Conservation (phyloP, 1,284 basidiomycete species). For the Cystobasidium sp. region DNA sequence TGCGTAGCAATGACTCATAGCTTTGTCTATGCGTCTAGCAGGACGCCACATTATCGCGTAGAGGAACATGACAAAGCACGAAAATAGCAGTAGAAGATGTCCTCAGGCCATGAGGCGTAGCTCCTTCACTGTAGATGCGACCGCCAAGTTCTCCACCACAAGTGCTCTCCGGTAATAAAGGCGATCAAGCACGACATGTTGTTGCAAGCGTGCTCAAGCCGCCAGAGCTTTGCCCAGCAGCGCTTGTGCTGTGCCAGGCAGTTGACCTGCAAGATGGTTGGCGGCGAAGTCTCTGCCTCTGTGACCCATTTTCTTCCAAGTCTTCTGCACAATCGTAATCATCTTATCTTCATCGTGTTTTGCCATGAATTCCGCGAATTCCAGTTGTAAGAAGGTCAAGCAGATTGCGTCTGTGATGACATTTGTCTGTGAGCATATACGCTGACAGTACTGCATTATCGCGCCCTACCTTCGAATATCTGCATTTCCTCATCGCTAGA, state of each 20-base stretch:
- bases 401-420: slow-evolving; percentile 26
- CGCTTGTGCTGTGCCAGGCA: slow-evolving; percentile 27
- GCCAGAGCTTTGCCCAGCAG: slow-evolving; percentile 33
- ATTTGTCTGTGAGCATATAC: neutral
- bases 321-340: slow-evolving; percentile 44
- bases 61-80: too few relatives aligned
- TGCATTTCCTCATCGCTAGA: slow-evolving; percentile 42
- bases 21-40: neutral
- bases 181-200: neutral
- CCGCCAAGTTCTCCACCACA: too few relatives aligned
- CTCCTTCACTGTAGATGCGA: too few relatives aligned
- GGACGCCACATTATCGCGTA: too few relatives aligned
- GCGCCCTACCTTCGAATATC: slow-evolving; percentile 33
- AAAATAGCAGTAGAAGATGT: too few relatives aligned
- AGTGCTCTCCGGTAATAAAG: neutral
- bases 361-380: slow-evolving; percentile 39
- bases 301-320: slow-evolving; percentile 44
- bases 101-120: too few relatives aligned
- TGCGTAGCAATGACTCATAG: neutral
- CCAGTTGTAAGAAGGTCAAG: slow-evolving; percentile 40
- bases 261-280: slow-evolving; percentile 30
- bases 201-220: neutral
- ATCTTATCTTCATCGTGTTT: slow-evolving; percentile 42
- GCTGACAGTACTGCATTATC: neutral
- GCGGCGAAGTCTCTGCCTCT: slow-evolving; percentile 22